phyloP scores from a whole-genome alignment of 1,139 yeast species.

The Yamadazyma spencermartinsiae region DNA sequence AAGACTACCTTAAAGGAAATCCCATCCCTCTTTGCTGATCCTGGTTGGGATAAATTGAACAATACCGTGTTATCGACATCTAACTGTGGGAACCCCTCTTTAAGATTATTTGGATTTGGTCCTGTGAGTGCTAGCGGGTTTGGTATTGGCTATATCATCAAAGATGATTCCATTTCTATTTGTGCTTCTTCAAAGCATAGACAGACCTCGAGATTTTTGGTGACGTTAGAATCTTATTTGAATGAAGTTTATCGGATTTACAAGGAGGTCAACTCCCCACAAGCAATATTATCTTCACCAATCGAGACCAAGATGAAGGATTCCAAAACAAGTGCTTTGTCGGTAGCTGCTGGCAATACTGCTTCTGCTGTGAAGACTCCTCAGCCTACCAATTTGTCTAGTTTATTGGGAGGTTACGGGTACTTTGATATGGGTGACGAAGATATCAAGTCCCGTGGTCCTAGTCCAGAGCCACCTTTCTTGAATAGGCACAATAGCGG shows the following conservation, averaged over 20 bases:
- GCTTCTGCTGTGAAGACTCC: slow-evolving; percentile 11
- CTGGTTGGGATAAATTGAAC: slow-evolving; percentile 64
- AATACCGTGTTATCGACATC: slow-evolving; percentile 47
- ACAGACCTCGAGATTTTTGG: slow-evolving; percentile 80
- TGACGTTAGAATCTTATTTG: slow-evolving; percentile 68
- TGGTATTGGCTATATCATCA: slow-evolving; percentile 88
- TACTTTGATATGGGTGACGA: slow-evolving; percentile 76
- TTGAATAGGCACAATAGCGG: slow-evolving; percentile 44
- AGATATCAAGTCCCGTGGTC: slow-evolving; percentile 66
- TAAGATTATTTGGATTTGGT: slow-evolving; percentile 88
- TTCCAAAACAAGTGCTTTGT: slow-evolving; percentile 1
- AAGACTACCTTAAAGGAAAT: slow-evolving; percentile 24
- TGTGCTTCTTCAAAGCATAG: slow-evolving; percentile 91
- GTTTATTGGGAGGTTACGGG: slow-evolving; percentile 78
- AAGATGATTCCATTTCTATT: slow-evolving; percentile 78
- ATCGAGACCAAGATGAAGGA: slow-evolving; percentile 14
- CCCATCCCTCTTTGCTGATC: slow-evolving; percentile 66
- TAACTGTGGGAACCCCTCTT: slow-evolving; percentile 76
- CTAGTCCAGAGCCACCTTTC: slow-evolving; percentile 67
- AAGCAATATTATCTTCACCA: slow-evolving; percentile 17
- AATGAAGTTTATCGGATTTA: slow-evolving; percentile 61
- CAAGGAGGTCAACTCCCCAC: slow-evolving; percentile 36
- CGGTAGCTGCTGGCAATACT: slow-evolving; percentile 5
- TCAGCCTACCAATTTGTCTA: slow-evolving; percentile 29
- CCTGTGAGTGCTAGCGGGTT: slow-evolving; percentile 90